Evolutionary conservation across 2,329 filamentous ascomycete species (phyloP), one percentile per base, ranked within the genome.

Genomic region (Beauveria medogensis): DNA sequence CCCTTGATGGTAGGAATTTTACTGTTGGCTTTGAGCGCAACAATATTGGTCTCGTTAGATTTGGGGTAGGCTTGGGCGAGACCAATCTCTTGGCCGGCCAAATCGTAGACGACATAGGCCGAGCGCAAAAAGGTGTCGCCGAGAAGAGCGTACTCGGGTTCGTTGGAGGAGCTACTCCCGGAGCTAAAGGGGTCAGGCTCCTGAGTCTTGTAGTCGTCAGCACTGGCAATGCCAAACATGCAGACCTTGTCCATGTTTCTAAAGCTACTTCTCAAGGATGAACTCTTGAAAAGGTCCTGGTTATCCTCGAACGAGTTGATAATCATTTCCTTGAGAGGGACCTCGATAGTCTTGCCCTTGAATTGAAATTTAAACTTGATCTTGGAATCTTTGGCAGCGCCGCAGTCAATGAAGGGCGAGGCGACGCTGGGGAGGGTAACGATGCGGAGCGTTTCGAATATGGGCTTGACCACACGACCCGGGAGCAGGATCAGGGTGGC

Each of bases 401-500:
- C 72, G 69, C 84, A 87, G 51, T 82, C 78, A 22, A 86, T 69
- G 22, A 83, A 72, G 34, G 80, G 77, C 0, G 80, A 79, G 43
- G 79, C 79, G 44, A 75, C 48, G 0, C 70, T 65, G 0, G 7
- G 3, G 48, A 60, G 7, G 57, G 37, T n/a, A n/a, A 74, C 63
- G n/a, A 81, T 80, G 50, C 79, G 80, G n/a, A 80, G 79, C 61
- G 81, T 77, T 3, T 72, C 68, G 75, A 79, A 81, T 28, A 86
- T 72, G 60, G 77, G 68, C 28, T 73, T 63, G 14, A 81, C 81
- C 34, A 90, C 73, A 58, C 80, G 75, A 59, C 83, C 78, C 0
- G 89, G 89, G 1, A 92, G 75, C 65, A 89, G 88, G 68, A 80
- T 85, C 65, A 90, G 77, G 18, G 86, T 90, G 43, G 86, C 88